Percentiles rank a stretch among this genome's conserved stretches.
Conservation (phyloP, 257 asterid species). For the Penstemon davidsonii region DNA sequence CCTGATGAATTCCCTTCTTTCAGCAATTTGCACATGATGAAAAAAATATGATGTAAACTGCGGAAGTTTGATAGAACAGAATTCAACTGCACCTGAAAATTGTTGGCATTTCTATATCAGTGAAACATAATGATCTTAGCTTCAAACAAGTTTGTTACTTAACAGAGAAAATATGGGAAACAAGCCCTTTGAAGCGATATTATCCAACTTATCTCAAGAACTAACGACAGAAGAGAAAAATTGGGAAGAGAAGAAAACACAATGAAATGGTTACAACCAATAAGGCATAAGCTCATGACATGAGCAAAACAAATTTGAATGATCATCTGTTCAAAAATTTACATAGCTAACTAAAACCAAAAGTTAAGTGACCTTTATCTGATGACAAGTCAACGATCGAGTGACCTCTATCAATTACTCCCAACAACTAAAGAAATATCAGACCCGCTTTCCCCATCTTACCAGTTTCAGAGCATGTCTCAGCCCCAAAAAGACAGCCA, state of each 20-base stretch:
- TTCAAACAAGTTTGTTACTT: slow-evolving; percentile 24
- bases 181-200: slow-evolving; percentile 16
- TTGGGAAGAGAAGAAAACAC: background rate
- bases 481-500: slow-evolving; percentile 64
- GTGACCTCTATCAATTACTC: slow-evolving; percentile 16
- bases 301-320: slow-evolving; percentile 14
- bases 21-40: slow-evolving; percentile 77
- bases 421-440: slow-evolving; percentile 16
- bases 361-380: slow-evolving; percentile 23
- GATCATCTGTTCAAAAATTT: background rate
- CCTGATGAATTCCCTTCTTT: slow-evolving; percentile 70
- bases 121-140: slow-evolving; percentile 16
- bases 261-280: slow-evolving; percentile 17
- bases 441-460: slow-evolving; percentile 29
- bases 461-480: slow-evolving; percentile 92
- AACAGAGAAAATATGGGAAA: slow-evolving; percentile 21
- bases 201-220: slow-evolving; percentile 14
- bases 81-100: slow-evolving; percentile 78
- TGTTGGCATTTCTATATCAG: slow-evolving; percentile 24
- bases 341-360: slow-evolving; percentile 14
- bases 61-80: slow-evolving; percentile 68
- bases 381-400: slow-evolving; percentile 21
- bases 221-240: background rate
- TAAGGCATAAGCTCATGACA: slow-evolving; percentile 14
- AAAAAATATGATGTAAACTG: slow-evolving; percentile 84